Conservation (phyloP, 2,329 filamentous ascomycete genomes). For the Zelopaecilomyces penicillatus region DNA sequence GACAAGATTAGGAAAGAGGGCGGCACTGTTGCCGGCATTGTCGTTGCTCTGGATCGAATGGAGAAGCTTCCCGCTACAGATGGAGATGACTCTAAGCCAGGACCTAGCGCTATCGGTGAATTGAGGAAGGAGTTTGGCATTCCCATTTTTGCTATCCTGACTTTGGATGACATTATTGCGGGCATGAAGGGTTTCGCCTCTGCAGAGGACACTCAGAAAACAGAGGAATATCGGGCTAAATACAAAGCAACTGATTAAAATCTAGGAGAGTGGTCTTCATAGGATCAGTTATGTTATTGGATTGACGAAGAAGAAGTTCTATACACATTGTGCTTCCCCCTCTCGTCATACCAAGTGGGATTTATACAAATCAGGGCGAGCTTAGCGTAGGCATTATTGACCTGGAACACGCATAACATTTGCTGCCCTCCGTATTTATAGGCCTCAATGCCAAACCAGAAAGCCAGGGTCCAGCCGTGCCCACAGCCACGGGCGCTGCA, state of each 20-base stretch:
- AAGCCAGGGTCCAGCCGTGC: too few relatives aligned
- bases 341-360: too few relatives aligned
- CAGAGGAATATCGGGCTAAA: slow-evolving; percentile 64
- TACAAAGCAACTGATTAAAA: slow-evolving; percentile 52
- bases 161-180: slow-evolving; percentile 72
- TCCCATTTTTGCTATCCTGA: slow-evolving; percentile 76
- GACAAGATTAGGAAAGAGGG: slow-evolving; percentile 81
- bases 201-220: slow-evolving; percentile 53
- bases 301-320: too few relatives aligned
- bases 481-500: too few relatives aligned
- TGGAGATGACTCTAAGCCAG: slow-evolving; percentile 58
- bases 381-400: too few relatives aligned
- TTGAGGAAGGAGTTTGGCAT: slow-evolving; percentile 75
- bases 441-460: too few relatives aligned
- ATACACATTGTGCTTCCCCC: too few relatives aligned
- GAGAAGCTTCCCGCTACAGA: slow-evolving; percentile 65
- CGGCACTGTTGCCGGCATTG: slow-evolving; percentile 74
- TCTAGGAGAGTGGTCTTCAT: too few relatives aligned
- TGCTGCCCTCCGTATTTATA: too few relatives aligned
- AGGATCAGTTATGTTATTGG: too few relatives aligned
- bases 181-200: slow-evolving; percentile 56
- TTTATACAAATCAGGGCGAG: too few relatives aligned
- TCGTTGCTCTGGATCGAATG: slow-evolving; percentile 81
- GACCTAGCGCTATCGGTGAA: slow-evolving; percentile 77
- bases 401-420: too few relatives aligned